These are phyloP conservation scores for Coemansia sp. DNA, from an alignment of 192 early-diverging fungal species.

Conservation along the genomic window DNA sequence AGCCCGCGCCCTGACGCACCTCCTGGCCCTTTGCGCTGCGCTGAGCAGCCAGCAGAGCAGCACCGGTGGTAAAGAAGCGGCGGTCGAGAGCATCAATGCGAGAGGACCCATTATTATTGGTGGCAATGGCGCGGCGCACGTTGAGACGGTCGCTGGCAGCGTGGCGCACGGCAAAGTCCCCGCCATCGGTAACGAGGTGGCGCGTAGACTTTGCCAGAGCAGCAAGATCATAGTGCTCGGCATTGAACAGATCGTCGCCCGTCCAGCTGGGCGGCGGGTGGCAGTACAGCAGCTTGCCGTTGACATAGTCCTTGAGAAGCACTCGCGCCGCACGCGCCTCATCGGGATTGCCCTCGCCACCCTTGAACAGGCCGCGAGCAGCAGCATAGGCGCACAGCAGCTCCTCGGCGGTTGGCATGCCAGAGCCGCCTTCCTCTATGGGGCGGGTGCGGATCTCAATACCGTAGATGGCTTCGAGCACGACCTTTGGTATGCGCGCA, in stretches of 20 bases:
- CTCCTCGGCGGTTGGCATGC: constrained; percentile 86
- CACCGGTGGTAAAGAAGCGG: constrained; percentile 34
- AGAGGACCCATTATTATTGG: constrained; percentile 44
- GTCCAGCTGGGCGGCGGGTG: constrained; percentile 67
- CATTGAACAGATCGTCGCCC: constrained; percentile 77
- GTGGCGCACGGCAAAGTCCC: constrained; percentile 48
- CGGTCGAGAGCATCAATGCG: constrained; percentile 34
- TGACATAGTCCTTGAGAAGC: constrained; percentile 97
- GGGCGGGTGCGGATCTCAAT: constrained; percentile 78
- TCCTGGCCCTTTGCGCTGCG: constrained; percentile 29
- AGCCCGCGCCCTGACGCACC: constrained; percentile 39
- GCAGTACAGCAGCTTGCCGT: constrained; percentile 89
- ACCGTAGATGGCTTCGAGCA: constrained; percentile 90
- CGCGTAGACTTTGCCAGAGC: constrained; percentile 24
- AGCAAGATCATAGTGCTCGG: constrained; percentile 70
- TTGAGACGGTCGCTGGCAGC: constrained; percentile 58
- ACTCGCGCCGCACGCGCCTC: constrained; percentile 95
- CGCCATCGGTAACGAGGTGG: constrained; percentile 53
- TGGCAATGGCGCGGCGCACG: constrained; percentile 56
- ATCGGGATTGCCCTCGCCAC: constrained; percentile 95
- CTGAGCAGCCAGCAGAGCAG: constrained; percentile 23
- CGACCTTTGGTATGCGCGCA: constrained; percentile 79
- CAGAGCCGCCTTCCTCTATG: constrained; percentile 70
- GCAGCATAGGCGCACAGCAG: constrained; percentile 89
- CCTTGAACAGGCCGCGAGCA: constrained; percentile 86